Base-by-base conservation (phyloP, 2,329 filamentous ascomycete genomes). In the Aspergillus brunneoviolaceus region DNA sequence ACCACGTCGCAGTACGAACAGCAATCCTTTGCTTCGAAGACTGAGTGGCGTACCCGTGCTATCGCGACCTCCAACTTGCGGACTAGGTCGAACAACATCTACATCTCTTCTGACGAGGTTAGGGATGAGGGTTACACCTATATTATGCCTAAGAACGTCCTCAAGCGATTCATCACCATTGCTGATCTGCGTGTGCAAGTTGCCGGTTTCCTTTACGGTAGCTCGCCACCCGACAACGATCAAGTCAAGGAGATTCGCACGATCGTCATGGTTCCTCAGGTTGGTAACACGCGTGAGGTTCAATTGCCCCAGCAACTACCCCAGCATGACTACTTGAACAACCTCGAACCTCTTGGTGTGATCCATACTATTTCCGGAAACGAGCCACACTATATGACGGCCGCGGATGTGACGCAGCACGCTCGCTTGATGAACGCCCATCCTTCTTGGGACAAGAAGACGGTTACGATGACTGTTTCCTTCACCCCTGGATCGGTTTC, bases 1-100 rank as follows among this genome's bases (percentile, higher is more conserved):
- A 99, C 96, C 0, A 99, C 95, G 0, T 98, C 95, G 19, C 91
- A 97, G 72, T 99, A 96, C 70, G 95, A 99, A 79, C 93, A 97
- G 77, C 91, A 96, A 75, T 94, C 93, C 0, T 99, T 99, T 75
- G 93, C 94, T 11, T 98, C 94, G 19, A 98, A 98, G 86, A 99
- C 95, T 0, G 95, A 99, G 73, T 99, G 95, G 95, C 90, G 95
- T 56, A 99, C 95, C 11, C 84, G 96, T 67, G 95, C 95, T 33
- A 97, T 99, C 72, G 96, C 95, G 9, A 96, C 95, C 2, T 96
- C 93, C 25, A 99, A 99, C 76, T 81, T 99, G 65, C 89, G 94
- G 50, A 97, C 93, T 51, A 85, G 95, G 66, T 87, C 95, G 53
- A 99, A 98, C 84, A 97, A 99, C 78, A 96, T 99, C 71, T 99